These are phyloP conservation scores for Suillus placidus DNA, from an alignment of 768 basidiomycete genomes.

Conservation along the genomic window DNA sequence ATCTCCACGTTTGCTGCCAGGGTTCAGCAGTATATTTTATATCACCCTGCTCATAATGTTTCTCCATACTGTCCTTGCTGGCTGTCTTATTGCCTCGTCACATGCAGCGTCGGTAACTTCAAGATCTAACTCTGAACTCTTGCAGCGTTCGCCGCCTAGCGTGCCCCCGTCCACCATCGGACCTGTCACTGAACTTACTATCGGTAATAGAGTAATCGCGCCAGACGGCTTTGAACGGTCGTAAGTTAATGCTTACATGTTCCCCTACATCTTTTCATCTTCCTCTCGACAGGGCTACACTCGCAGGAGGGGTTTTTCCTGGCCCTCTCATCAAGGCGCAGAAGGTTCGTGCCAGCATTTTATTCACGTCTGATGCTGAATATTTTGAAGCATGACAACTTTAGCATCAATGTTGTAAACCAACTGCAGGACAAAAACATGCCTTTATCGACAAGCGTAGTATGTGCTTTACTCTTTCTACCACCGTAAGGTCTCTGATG, in stretches of 20 bases:
- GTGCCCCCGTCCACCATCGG: slow-evolving; percentile 20
- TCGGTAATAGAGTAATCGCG: slow-evolving; percentile 46
- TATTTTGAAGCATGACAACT: slow-evolving; percentile 30
- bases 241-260: slow-evolving; percentile 27
- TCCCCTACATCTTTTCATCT: not conserved
- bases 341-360: slow-evolving; percentile 34
- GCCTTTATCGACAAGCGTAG: slow-evolving; percentile 39
- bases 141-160: slow-evolving; percentile 6
- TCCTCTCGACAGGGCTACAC: slow-evolving; percentile 35
- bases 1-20: not conserved
- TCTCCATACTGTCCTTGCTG: not conserved
- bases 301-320: slow-evolving; percentile 50
- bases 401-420: slow-evolving; percentile 42
- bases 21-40: not conserved
- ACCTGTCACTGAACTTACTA: slow-evolving; percentile 36
- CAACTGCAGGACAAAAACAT: slow-evolving; percentile 34
- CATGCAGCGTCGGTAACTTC: slow-evolving; percentile 23
- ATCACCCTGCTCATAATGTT: slow-evolving; percentile 1
- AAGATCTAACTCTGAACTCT: slow-evolving; percentile 7
- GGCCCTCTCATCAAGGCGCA: slow-evolving; percentile 49
- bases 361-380: not conserved
- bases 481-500: not conserved
- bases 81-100: slow-evolving; percentile 5
- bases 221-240: slow-evolving; percentile 52
- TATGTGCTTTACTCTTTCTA: slow-evolving; percentile 21